Percentiles rank a stretch among this genome's conserved stretches.
These are phyloP conservation scores for Astrothelium subdiscretum DNA, from an alignment of 495 filamentous ascomycete genomes.

Conservation along the genomic window DNA sequence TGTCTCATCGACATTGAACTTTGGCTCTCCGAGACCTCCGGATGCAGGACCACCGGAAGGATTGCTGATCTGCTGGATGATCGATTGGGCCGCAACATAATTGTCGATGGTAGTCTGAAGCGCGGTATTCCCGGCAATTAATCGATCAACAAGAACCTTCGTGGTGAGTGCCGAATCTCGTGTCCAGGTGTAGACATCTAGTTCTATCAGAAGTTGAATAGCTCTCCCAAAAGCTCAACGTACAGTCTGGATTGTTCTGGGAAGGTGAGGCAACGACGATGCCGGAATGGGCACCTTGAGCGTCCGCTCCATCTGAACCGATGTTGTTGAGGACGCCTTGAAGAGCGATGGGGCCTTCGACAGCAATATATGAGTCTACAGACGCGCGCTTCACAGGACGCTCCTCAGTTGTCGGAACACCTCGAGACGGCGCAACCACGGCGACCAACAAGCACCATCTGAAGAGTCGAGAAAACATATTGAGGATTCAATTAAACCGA, in stretches of 20 bases:
- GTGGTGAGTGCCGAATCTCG: constrained; percentile 55
- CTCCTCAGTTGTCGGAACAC: neutral
- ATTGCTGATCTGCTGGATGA: constrained; percentile 48
- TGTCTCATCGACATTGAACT: constrained; percentile 49
- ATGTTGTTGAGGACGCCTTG: constrained; percentile 49
- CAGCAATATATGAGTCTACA: constrained; percentile 44
- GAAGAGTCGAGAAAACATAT: neutral
- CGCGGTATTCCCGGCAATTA: constrained; percentile 40
- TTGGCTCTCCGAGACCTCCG: constrained; percentile 44
- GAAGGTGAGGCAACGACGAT: constrained; percentile 53
- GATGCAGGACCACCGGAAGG: constrained; percentile 42
- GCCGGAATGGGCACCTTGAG: constrained; percentile 36
- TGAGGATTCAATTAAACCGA: neutral
- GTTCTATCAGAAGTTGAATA: neutral
- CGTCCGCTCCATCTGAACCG: constrained; percentile 40
- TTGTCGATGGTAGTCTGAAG: constrained; percentile 45
- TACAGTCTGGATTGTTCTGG: constrained; percentile 49
- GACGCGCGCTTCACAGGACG: neutral
- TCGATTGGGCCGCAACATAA: constrained; percentile 46
- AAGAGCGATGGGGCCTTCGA: constrained; percentile 41
- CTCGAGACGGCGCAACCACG: neutral
- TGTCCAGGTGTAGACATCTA: constrained; percentile 60
- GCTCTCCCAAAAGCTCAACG: constrained; percentile 15
- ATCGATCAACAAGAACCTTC: constrained; percentile 48
- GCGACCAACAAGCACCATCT: neutral